phyloP scores from a whole-genome alignment of 805 yeast species.

The Wickerhamiella azymoides region DNA sequence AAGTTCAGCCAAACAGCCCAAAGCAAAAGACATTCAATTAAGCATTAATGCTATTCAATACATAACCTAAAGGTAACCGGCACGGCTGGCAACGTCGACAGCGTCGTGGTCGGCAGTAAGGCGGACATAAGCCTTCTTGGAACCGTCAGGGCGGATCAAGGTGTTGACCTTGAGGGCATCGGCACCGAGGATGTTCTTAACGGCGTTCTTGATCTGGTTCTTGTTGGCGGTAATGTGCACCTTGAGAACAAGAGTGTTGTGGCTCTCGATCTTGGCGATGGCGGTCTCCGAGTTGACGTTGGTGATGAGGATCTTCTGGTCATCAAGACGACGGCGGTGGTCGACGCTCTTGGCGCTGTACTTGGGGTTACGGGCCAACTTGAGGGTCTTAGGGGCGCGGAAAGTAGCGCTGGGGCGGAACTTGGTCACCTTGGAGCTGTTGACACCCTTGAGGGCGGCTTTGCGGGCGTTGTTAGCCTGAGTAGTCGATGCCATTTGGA shows the following conservation, averaged over 20 bases:
- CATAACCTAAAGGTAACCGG: slow-evolving; percentile 70
- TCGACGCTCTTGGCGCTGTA: slow-evolving; percentile 93
- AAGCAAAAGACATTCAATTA: neutral
- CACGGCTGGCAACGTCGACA: slow-evolving; percentile 98
- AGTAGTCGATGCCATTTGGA: slow-evolving; percentile 26
- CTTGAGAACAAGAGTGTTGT: slow-evolving; percentile 98
- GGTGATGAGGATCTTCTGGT: slow-evolving; percentile 83
- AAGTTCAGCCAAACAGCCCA: neutral
- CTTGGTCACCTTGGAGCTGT: slow-evolving; percentile 79
- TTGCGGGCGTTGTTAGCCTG: slow-evolving; percentile 98
- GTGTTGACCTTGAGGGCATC: slow-evolving; percentile 92
- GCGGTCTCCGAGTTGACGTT: slow-evolving; percentile 98
- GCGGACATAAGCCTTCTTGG: slow-evolving; percentile 99
- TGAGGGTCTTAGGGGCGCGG: slow-evolving; percentile 95
- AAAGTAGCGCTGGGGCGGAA: slow-evolving; percentile 91
- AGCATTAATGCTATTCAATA: slow-evolving; percentile 5
- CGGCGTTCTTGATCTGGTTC: slow-evolving; percentile 95
- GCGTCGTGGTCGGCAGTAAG: slow-evolving; percentile 99
- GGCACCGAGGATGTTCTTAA: slow-evolving; percentile 95
- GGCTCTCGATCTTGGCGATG: slow-evolving; percentile 98
- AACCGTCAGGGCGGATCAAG: slow-evolving; percentile 96
- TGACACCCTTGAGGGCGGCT: slow-evolving; percentile 95
- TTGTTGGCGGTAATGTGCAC: slow-evolving; percentile 96
- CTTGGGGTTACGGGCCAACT: slow-evolving; percentile 86
- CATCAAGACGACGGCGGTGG: slow-evolving; percentile 93